phyloP scores from a whole-genome alignment of 176 grass and related monocot species.

The Canna indica region DNA sequence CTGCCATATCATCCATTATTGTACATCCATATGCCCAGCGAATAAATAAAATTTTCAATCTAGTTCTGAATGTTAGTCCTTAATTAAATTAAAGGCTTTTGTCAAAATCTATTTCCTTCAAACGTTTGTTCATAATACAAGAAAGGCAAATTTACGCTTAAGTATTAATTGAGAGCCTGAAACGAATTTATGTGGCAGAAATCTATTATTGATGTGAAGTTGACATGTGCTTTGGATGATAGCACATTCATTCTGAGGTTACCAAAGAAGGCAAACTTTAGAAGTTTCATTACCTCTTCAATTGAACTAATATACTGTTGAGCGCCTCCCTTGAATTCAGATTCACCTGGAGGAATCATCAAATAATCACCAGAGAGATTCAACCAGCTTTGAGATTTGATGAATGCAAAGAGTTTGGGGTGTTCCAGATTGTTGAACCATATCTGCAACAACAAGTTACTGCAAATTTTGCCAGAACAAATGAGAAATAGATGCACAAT shows the following conservation, averaged over 20 bases:
- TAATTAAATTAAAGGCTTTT: not conserved
- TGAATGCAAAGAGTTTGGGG: slow-evolving; percentile 53
- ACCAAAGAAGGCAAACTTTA: not conserved
- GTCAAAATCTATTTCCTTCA: not conserved
- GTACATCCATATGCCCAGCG: not conserved
- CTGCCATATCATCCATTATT: not conserved
- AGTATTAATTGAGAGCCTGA: not conserved
- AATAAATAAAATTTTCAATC: not conserved
- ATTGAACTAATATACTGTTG: slow-evolving; percentile 65
- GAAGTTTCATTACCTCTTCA: slow-evolving; percentile 50
- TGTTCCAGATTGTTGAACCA: slow-evolving; percentile 72
- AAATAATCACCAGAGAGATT: slow-evolving; percentile 52
- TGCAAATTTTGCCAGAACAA: slow-evolving; percentile 9
- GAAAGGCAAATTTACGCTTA: not conserved
- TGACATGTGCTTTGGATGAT: not conserved
- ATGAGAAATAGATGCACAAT: not conserved
- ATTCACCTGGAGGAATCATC: slow-evolving; percentile 47
- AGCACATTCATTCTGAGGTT: not conserved
- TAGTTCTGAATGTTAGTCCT: not conserved
- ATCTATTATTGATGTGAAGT: not conserved
- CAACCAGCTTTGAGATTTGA: slow-evolving; percentile 66
- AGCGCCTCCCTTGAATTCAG: slow-evolving; percentile 68
- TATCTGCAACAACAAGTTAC: slow-evolving; percentile 35
- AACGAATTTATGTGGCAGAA: not conserved
- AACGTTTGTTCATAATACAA: not conserved